Evolutionary conservation across 176 grass and related monocot genomes (phyloP), one percentile per base, ranked within the genome.

Genomic region (Areca catechu): DNA sequence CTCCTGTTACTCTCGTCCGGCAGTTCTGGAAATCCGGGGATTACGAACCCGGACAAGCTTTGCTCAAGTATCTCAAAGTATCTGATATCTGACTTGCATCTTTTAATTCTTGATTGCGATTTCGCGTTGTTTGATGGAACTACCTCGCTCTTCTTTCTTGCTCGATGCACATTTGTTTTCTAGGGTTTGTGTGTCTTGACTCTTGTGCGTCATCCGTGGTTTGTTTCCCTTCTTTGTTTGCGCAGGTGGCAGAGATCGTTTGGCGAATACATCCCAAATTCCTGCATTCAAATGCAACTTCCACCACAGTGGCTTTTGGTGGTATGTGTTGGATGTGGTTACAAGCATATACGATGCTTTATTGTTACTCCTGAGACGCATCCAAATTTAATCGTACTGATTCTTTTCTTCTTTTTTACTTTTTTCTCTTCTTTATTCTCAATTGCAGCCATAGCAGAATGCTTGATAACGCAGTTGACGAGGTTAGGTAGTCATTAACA

Each of bases 21-120:
- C 87, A 92, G 70, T 97, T 97, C 68, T 97, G 87, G 93, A 97
- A 88, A 73, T 97, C 93, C 27, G 93, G 93, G 6, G 87, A 97
- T 58, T 97, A 97, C 59, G 80, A 88, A 61, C 81, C 85, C 24
- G 65, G 83, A 52, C 81, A 89, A 25, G 65, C 90, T 60, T 79
- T 6, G 66, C 66, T 14, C 48, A 63, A 51, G 52, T 25, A 23
- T 81, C 72, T 43, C 76, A 84, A 77, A 95, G 70, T 86, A 76
- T 78, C 58, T 20, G 22, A 7, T 86, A 76, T 78, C 58, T 20
- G 22, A 7, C 17, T 22, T 5, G 15, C 52, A 9, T 20, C 63
- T 64, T 58, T 68, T 81, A 10, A 43, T 43, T 81, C 57, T 50
- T 60, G 16, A 17, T 34, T 62, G 51, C 4, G 37, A 50, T 67